Evolutionary conservation across 371 early-diverging fungal species (phyloP), one percentile per base, ranked within the genome.

Genomic region (Rhizopus arrhizus): DNA sequence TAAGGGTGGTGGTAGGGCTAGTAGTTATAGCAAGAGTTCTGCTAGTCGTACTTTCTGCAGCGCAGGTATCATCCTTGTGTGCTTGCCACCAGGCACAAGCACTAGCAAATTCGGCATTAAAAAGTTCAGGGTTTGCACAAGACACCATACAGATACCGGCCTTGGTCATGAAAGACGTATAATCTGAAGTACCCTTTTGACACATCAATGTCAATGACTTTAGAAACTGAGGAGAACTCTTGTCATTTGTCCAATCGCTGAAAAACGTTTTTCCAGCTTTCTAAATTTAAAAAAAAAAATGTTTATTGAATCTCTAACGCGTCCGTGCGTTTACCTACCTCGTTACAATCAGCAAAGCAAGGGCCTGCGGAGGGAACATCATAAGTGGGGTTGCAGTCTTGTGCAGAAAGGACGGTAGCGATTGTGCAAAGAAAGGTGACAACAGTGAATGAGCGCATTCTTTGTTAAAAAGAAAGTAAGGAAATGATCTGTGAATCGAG

Each of bases 141-240:
- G 50, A 59, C n/a, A 56, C 55, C 69, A 71, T 69, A 58, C 77
- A 76, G 29, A 63, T 70, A 36, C 77, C 73, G 38, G 69, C 74
- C 13, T 57, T 53, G 35, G 69, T 76, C 74, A 73, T 73, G 59
- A 73, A 76, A 10, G 65, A 38, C 1, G 12, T 36, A 16, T 70
- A 71, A 15, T 70, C 62, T 43, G 61, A 31, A 22, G 64, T 54
- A 7, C 57, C 61, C 34, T 65, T 60, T 34, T 64, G 66, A 47
- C 71, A 73, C 58, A 65, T 58, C 42, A 61, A 65, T 3, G 58
- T 13, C 16, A 73, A 62, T 2, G 74, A 76, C 28, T 61, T 41
- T 34, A 76, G 59, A 50, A 70, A 73, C 40, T 68, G 58, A 15
- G 69, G 59, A 16, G 71, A 73, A 15, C 56, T 58, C 34, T 53